phyloP scores from a whole-genome alignment of 2,329 filamentous ascomycete species.

The Cladosporium austrohemisphaericum region DNA sequence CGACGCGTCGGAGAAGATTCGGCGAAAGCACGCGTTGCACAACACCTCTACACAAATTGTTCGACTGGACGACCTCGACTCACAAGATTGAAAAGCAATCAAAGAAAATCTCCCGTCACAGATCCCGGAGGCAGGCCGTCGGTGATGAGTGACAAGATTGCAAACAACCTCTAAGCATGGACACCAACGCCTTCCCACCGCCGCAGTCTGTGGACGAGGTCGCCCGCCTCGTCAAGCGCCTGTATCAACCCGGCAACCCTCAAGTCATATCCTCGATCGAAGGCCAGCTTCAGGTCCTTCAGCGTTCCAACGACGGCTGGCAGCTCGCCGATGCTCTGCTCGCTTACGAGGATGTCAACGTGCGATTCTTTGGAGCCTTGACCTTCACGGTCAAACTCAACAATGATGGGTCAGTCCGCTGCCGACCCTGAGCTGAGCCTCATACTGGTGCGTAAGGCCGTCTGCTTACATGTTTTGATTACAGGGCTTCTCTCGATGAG shows the following conservation, averaged over 20 bases:
- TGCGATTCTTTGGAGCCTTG: constrained; percentile 87
- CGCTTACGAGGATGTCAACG: constrained; percentile 63
- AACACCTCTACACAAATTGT: too few species aligned
- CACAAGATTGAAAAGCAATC: too few species aligned
- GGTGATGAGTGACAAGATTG: not conserved
- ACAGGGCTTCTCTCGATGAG: constrained; percentile 47
- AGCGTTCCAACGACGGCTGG: constrained; percentile 80
- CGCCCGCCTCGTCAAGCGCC: constrained; percentile 46
- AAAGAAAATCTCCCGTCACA: not conserved
- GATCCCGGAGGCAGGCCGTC: too few species aligned
- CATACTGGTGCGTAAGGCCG: constrained; percentile 21
- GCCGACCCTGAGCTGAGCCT: constrained; percentile 29
- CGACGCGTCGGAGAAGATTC: too few species aligned
- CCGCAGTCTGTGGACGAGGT: constrained; percentile 20
- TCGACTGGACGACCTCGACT: too few species aligned
- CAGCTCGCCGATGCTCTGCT: constrained; percentile 75
- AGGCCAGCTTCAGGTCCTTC: constrained; percentile 71
- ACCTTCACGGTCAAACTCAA: constrained; percentile 95
- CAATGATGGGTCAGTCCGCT: constrained; percentile 34
- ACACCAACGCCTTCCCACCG: constrained; percentile 10
- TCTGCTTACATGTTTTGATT: constrained; percentile 19
- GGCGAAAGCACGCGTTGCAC: too few species aligned
- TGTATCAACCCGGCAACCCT: constrained; percentile 47
- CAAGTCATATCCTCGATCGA: constrained; percentile 57
- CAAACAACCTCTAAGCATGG: not conserved